Evolutionary conservation across 23 red algal genomes (phyloP), one percentile per base, ranked within the genome.

Genomic region (Gracilaria domingensis): DNA sequence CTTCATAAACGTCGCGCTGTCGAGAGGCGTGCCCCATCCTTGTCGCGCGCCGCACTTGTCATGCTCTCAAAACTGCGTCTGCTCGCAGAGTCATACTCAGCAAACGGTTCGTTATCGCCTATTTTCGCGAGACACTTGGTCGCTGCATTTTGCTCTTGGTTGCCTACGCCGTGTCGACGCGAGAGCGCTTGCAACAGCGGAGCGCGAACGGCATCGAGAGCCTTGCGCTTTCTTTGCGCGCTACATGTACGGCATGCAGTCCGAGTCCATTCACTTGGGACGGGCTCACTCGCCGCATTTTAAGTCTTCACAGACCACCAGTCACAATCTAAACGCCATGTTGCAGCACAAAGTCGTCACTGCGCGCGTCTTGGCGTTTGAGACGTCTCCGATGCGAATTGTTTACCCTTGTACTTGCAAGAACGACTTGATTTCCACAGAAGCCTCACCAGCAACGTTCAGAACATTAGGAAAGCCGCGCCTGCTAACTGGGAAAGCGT

Each of bases 181-280:
- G 5, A 11, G 42, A 4, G n/a, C n/a, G n/a, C n/a, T n/a, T n/a
- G n/a, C n/a, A n/a, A n/a, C n/a, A n/a, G n/a, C n/a, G n/a, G n/a
- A n/a, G n/a, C n/a, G n/a, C n/a, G n/a, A n/a, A n/a, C n/a, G n/a
- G n/a, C n/a, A n/a, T n/a, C n/a, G n/a, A n/a, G n/a, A n/a, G n/a
- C n/a, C n/a, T 11, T 45, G 4, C 11, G 42, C 42, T 45, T 45
- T 11, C 1, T 25, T 11, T 8, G 28, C 7, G 37, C 14, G 18
- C 72, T 8, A n/a, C 42, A 77, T 77, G 72, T 77, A 77, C 42
- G 72, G 21, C 30, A 25, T 77, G 72, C 72, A 42, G 34, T 77
- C 72, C 13, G 40, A 48, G 72, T 77, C 72, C 6, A n/a, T 77
- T 25, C 72, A 42, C 23, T 40, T 77, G 72, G 40, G 72, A 33